Evolutionary conservation across 768 basidiomycete species (phyloP).

Genomic region (Suillus subalutaceus): DNA sequence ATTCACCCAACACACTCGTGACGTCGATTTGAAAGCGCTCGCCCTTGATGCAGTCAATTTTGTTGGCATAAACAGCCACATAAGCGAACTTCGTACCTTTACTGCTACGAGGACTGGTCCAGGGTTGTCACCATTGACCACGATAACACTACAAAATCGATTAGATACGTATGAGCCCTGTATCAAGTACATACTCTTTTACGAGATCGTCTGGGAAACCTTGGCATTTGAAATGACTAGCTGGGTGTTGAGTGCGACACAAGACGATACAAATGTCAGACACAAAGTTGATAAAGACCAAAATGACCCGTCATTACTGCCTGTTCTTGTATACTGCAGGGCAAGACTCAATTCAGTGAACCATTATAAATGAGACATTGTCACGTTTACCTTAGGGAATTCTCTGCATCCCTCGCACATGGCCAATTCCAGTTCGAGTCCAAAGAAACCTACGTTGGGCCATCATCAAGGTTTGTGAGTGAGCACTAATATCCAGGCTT

Average conservation of each 20-base stretch:
- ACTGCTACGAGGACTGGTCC: constrained; percentile 40
- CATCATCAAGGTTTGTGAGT: background rate
- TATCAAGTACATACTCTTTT: constrained; percentile 1
- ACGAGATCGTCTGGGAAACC: constrained; percentile 33
- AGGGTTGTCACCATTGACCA: constrained; percentile 41
- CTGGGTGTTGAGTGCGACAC: constrained; percentile 20
- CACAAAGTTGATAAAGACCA: background rate
- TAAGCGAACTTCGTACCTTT: constrained; percentile 23
- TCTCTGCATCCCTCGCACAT: background rate
- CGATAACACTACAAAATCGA: constrained; percentile 26
- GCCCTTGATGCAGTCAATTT: constrained; percentile 27
- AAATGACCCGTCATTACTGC: background rate
- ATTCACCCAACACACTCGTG: constrained; percentile 38
- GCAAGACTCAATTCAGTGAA: background rate
- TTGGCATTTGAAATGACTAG: constrained; percentile 27
- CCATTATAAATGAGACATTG: background rate
- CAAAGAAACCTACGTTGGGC: background rate
- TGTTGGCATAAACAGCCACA: background rate
- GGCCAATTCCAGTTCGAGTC: background rate
- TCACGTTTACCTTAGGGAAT: background rate
- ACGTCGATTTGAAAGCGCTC: constrained; percentile 38
- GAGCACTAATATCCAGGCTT: background rate
- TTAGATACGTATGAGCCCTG: background rate
- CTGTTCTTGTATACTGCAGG: background rate
- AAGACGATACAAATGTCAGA: constrained; percentile 15